Percentiles rank a stretch among this genome's conserved stretches.
Evolutionary conservation across 306 rosid genomes (phyloP).

Genomic region (Rosa persica): DNA sequence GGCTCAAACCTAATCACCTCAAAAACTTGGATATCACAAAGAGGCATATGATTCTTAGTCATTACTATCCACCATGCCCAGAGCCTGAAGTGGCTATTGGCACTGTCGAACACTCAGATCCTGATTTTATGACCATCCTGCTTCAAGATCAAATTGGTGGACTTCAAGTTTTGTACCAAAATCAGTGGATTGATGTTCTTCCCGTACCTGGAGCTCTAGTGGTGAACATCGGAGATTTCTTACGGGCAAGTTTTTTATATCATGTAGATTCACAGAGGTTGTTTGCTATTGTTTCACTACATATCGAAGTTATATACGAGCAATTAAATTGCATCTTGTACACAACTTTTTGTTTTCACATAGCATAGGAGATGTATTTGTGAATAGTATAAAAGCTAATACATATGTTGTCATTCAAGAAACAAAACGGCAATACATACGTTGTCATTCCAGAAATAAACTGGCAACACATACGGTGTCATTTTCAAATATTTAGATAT

Average conservation of each 20-base stretch:
- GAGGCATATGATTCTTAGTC: conserved; percentile 6
- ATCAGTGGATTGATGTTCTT: conserved; percentile 27
- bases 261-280: too few species aligned
- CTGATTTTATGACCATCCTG: conserved; percentile 22
- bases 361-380: too few species aligned
- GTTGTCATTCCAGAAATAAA: too few species aligned
- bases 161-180: conserved; percentile 22
- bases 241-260: background rate
- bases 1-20: conserved; percentile 20
- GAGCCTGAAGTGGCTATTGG: conserved; percentile 33
- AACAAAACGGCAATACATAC: too few species aligned
- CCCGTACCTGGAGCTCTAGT: conserved; percentile 26
- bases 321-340: too few species aligned
- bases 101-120: conserved; percentile 17
- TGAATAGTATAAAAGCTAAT: too few species aligned
- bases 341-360: too few species aligned
- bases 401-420: too few species aligned
- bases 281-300: too few species aligned
- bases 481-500: too few species aligned
- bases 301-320: too few species aligned
- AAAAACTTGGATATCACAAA: conserved; percentile 21
- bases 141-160: conserved; percentile 42
- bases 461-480: too few species aligned
- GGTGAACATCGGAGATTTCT: conserved; percentile 31
- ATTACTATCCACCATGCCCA: conserved; percentile 42